Conservation (phyloP, 179 eudicot genomes). For the Drosera spatulata region DNA sequence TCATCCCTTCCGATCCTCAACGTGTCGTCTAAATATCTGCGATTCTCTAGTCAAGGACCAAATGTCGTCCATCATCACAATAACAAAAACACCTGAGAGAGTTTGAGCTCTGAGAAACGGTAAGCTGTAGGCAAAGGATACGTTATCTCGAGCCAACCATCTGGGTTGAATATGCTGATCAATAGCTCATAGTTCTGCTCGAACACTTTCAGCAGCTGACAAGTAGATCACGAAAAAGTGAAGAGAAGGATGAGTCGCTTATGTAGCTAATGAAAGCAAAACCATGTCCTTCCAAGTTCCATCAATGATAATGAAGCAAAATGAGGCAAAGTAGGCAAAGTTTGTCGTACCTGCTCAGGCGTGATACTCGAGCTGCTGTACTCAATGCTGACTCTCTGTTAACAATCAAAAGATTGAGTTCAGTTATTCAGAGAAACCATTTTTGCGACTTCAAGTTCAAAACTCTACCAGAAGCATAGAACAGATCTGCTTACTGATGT, state of each 20-base stretch:
- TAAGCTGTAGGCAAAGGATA: conserved; percentile 32
- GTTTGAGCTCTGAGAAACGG: background rate
- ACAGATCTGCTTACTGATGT: conserved; percentile 38
- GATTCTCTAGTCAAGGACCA: conserved; percentile 21
- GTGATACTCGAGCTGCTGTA: conserved; percentile 52
- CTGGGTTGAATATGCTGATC: conserved; percentile 79
- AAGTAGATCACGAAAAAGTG: background rate
- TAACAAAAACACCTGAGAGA: background rate
- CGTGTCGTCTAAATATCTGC: conserved; percentile 68
- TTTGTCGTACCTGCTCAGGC: conserved; percentile 52
- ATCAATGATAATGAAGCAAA: no score
- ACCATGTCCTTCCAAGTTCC: background rate
- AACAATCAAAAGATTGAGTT: background rate
- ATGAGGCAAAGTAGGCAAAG: background rate
- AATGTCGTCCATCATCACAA: background rate
- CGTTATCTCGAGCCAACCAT: conserved; percentile 95
- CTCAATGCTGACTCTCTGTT: conserved; percentile 70
- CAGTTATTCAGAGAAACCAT: background rate
- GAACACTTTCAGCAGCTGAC: conserved; percentile 72
- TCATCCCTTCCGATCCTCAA: conserved; percentile 84
- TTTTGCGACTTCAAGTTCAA: background rate
- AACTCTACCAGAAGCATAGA: background rate
- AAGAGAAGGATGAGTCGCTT: background rate
- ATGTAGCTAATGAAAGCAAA: background rate
- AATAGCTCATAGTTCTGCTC: conserved; percentile 65